phyloP scores from a whole-genome alignment of 192 early-diverging fungal species.

The Helicostylum pulchrum region DNA sequence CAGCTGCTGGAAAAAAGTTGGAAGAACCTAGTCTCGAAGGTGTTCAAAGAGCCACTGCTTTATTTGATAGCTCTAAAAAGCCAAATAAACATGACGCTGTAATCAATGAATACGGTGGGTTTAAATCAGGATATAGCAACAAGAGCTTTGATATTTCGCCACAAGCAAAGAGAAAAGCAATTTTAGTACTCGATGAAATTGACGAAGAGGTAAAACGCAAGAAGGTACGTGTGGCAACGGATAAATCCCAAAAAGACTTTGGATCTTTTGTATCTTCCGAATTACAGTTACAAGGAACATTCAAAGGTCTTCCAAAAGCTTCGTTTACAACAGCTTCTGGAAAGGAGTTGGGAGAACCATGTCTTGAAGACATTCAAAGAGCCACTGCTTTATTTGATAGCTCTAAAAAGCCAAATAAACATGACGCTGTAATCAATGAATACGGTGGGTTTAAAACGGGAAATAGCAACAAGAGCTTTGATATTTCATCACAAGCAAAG shows the following conservation, averaged over 20 bases:
- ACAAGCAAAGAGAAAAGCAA: not conserved
- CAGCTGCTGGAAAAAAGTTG: not conserved
- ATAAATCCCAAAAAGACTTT: too few species aligned
- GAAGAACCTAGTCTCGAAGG: not conserved
- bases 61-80: not conserved
- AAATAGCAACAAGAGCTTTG: not conserved
- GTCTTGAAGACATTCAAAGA: not conserved
- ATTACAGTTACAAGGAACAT: too few species aligned
- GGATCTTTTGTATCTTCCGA: too few species aligned
- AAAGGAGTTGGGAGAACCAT: not conserved
- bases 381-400: not conserved
- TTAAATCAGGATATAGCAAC: not conserved
- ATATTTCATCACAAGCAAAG: not conserved
- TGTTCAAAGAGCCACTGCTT: not conserved
- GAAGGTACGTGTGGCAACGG: too few species aligned
- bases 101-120: not conserved
- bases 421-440: not conserved
- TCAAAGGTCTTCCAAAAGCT: too few species aligned
- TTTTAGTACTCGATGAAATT: not conserved
- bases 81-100: not conserved
- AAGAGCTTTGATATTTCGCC: not conserved
- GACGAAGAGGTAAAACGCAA: not conserved
- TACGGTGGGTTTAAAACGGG: not conserved
- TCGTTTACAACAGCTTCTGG: conserved; percentile 1
- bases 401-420: not conserved